phyloP scores from a whole-genome alignment of 441 rosid genomes.

The Pelargonium citronellum region DNA sequence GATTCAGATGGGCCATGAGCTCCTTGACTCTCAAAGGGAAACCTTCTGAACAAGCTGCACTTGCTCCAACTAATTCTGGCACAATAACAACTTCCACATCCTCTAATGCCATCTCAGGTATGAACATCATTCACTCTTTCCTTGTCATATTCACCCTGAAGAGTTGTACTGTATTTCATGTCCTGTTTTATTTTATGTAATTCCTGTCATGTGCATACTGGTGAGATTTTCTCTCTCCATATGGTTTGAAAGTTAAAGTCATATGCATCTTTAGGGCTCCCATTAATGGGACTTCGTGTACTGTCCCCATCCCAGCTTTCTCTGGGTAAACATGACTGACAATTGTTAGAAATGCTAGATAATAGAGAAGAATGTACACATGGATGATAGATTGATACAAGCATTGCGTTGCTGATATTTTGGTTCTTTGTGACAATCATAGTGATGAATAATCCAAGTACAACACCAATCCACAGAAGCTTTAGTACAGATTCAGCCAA shows the following conservation, averaged over 20 bases:
- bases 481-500: constrained; percentile 69
- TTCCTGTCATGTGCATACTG: neutral
- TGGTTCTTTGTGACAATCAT: constrained; percentile 25
- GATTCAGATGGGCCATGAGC: constrained; percentile 95
- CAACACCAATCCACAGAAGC: constrained; percentile 45
- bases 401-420: constrained; percentile 15
- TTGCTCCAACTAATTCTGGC: constrained; percentile 52
- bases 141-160: neutral
- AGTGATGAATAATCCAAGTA: constrained; percentile 53
- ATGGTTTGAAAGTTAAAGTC: neutral
- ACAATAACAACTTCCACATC: constrained; percentile 39
- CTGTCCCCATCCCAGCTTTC: neutral
- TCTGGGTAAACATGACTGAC: neutral
- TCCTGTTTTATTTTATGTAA: neutral
- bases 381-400: neutral
- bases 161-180: neutral
- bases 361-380: neutral
- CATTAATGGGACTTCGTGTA: neutral
- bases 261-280: neutral
- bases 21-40: constrained; percentile 94
- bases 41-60: constrained; percentile 72
- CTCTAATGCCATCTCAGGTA: constrained; percentile 68
- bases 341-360: neutral
- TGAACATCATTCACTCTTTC: neutral
- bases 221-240: neutral